These are phyloP conservation scores for Gossypium mustelinum DNA, from an alignment of 345 rosid species.

Conservation along the genomic window DNA sequence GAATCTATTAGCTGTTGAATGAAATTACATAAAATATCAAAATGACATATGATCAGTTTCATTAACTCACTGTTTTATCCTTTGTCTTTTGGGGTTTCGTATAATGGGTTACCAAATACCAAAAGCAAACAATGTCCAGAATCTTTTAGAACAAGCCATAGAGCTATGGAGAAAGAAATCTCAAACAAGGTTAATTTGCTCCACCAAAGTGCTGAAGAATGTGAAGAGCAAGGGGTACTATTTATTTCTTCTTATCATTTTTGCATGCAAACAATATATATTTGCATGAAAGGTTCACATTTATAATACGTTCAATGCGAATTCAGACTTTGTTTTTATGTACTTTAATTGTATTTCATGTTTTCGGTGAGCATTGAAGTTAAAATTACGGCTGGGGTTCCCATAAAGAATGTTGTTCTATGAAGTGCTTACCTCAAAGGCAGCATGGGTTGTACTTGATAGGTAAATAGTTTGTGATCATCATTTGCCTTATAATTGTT, in stretches of 20 bases:
- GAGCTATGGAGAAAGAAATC: constrained; percentile 48
- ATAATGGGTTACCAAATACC: constrained; percentile 46
- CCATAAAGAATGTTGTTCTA: constrained; percentile 44
- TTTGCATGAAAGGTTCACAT: too few relatives aligned
- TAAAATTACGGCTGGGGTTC: constrained; percentile 46
- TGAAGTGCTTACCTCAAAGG: constrained; percentile 38
- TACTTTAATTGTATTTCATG: background rate
- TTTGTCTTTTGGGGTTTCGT: constrained; percentile 13
- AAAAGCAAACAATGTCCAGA: constrained; percentile 25
- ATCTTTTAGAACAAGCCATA: constrained; percentile 31
- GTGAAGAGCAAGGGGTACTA: constrained; percentile 39
- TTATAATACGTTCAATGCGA: too few relatives aligned
- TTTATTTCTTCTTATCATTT: constrained; percentile 5
- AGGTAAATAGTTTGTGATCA: constrained; percentile 25
- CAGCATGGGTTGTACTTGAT: constrained; percentile 55
- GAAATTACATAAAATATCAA: background rate
- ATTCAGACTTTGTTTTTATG: too few relatives aligned
- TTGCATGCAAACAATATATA: background rate
- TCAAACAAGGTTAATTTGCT: constrained; percentile 44
- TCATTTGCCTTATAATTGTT: background rate
- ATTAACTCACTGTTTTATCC: background rate
- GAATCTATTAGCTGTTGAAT: background rate
- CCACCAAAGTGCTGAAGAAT: constrained; percentile 34
- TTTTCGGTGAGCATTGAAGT: constrained; percentile 49
- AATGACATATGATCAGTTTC: background rate